phyloP scores from a whole-genome alignment of 768 basidiomycete genomes.

The Butyriboletus loyo region DNA sequence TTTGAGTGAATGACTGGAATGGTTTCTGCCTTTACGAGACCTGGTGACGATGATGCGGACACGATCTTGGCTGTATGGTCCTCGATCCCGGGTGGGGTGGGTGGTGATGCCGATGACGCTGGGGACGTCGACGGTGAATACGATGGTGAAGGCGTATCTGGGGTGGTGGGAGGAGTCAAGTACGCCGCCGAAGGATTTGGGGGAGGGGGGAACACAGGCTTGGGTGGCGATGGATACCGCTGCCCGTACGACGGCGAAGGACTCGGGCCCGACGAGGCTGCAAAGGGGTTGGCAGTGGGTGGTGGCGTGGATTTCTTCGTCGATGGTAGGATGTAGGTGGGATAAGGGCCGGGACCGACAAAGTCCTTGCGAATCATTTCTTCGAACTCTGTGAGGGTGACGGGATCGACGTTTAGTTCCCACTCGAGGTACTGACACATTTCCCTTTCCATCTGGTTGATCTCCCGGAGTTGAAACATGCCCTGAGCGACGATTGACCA shows the following conservation, averaged over 20 bases:
- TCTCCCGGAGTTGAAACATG: constrained; percentile 74
- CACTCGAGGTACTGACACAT: constrained; percentile 90
- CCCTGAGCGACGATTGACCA: constrained; percentile 90
- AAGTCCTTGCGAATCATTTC: constrained; percentile 60
- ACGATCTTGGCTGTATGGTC: constrained; percentile 48
- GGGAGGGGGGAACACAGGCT: constrained; percentile 19
- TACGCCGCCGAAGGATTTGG: constrained; percentile 17
- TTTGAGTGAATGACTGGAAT: constrained; percentile 39
- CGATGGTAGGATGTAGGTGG: constrained; percentile 58
- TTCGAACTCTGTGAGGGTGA: constrained; percentile 60
- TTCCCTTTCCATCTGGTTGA: constrained; percentile 81
- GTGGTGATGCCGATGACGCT: constrained; percentile 59
- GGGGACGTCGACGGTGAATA: constrained; percentile 54
- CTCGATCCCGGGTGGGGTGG: constrained; percentile 53
- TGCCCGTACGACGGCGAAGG: constrained; percentile 30
- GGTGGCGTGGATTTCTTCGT: constrained; percentile 57
- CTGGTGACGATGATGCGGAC: constrained; percentile 39
- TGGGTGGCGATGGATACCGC: constrained; percentile 32
- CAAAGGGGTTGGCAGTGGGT: constrained; percentile 31
- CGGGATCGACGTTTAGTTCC: constrained; percentile 75
- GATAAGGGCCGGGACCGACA: constrained; percentile 52
- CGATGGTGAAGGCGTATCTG: constrained; percentile 54
- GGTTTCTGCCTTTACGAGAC: constrained; percentile 20
- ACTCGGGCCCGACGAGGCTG: constrained; percentile 29
- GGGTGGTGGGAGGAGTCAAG: constrained; percentile 35